A percentile compares a stretch with the other conserved stretches of the same genome.
These are phyloP conservation scores for Saccharomycopsis fermentans DNA, from an alignment of 805 yeast species.

Conservation along the genomic window DNA sequence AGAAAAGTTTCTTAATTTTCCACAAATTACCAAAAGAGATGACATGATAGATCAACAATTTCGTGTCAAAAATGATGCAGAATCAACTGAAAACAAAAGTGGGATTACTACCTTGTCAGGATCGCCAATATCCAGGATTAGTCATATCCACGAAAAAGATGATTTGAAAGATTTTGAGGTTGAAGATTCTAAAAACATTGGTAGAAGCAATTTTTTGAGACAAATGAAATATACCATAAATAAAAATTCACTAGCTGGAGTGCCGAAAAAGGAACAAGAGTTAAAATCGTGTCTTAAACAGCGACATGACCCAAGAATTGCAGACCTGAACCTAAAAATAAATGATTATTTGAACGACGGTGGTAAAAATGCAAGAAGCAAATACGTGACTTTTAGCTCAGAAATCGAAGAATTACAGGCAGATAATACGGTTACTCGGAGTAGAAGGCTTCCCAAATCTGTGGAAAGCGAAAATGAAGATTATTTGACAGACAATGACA, in stretches of 20 bases:
- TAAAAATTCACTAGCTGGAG: not conserved
- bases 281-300: not conserved
- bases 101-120: not conserved
- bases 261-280: not conserved
- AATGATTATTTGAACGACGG: too few relatives aligned
- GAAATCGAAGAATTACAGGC: slow-evolving; percentile 11
- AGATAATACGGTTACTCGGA: slow-evolving; percentile 9
- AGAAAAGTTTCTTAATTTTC: not conserved
- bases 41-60: too few relatives aligned
- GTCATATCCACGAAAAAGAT: not conserved
- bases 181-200: not conserved
- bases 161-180: not conserved
- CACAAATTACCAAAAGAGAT: too few relatives aligned
- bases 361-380: not conserved
- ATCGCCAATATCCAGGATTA: not conserved
- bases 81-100: not conserved
- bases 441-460: not conserved
- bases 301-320: not conserved
- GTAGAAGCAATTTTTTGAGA: not conserved
- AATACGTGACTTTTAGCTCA: slow-evolving; percentile 6
- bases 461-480: not conserved
- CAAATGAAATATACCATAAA: not conserved
- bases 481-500: not conserved
- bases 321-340: not conserved
- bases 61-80: not conserved